A percentile compares a stretch with the other conserved stretches of the same genome.
phyloP scores from a whole-genome alignment of 108 stramenopile species.

The Cyclotella sp. region DNA sequence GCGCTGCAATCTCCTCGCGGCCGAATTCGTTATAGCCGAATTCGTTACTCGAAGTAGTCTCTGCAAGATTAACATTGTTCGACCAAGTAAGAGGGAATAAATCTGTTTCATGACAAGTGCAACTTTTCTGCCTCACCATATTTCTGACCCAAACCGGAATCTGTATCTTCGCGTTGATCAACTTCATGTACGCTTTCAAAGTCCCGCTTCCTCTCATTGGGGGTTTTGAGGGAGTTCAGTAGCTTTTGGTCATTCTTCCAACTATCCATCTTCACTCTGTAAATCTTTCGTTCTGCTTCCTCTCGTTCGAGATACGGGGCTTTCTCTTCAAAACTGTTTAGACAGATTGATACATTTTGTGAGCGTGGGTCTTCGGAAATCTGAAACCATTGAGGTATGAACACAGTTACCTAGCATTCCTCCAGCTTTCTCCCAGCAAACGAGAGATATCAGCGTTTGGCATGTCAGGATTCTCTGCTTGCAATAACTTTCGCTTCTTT shows the following conservation, averaged over 20 bases:
- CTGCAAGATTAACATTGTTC: background rate
- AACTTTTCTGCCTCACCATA: background rate
- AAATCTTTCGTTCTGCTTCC: conserved; percentile 32
- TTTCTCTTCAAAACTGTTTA: conserved; percentile 20
- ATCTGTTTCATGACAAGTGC: background rate
- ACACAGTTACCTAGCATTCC: background rate
- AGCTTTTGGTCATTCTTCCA: conserved; percentile 46
- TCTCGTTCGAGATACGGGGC: conserved; percentile 46
- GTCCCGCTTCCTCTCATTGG: conserved; percentile 2
- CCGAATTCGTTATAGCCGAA: background rate
- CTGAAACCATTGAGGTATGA: background rate
- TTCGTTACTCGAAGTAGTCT: background rate
- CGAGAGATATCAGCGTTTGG: conserved; percentile 50
- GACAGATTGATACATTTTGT: background rate
- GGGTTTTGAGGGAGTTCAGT: conserved; percentile 21
- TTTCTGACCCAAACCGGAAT: conserved; percentile 20
- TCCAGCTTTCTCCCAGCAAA: conserved; percentile 37
- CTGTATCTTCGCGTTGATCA: conserved; percentile 40
- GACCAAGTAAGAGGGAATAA: background rate
- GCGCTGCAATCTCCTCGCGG: background rate
- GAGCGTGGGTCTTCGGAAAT: background rate
- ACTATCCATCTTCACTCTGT: conserved; percentile 44
- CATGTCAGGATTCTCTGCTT: conserved; percentile 45
- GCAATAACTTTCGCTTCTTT: conserved; percentile 20
- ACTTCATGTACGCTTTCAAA: background rate